These are phyloP conservation scores for Penicillium sp. DNA, from an alignment of 2,329 filamentous ascomycete genomes.

Conservation along the genomic window DNA sequence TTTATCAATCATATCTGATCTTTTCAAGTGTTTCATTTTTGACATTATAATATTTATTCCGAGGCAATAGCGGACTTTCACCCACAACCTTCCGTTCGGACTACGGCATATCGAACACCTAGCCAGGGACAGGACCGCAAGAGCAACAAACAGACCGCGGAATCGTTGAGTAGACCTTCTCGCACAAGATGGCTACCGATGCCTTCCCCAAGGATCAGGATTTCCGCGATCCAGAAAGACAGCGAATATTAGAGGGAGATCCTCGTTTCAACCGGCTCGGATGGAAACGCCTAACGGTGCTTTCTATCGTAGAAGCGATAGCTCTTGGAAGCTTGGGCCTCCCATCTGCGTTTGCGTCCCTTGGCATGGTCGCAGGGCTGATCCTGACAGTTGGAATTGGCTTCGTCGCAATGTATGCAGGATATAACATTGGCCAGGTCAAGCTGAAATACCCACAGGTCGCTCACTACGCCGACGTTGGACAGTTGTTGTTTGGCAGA, in stretches of 20 bases:
- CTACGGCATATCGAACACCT: too few relatives aligned
- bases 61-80: too few relatives aligned
- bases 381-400: conserved; percentile 44
- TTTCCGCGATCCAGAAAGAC: neutral
- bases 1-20: conserved; percentile 8
- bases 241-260: neutral
- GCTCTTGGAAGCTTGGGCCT: conserved; percentile 11
- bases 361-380: conserved; percentile 51
- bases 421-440: conserved; percentile 16
- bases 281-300: conserved; percentile 13
- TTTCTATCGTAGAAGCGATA: conserved; percentile 16
- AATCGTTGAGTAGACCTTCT: neutral
- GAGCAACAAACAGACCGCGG: neutral
- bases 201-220: neutral
- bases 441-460: conserved; percentile 18
- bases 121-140: neutral
- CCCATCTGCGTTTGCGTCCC: conserved; percentile 42
- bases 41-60: neutral
- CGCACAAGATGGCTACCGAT: neutral
- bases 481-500: conserved; percentile 10
- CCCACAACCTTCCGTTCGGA: too few relatives aligned
- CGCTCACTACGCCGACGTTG: conserved; percentile 18
- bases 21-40: neutral
- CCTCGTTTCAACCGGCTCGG: conserved; percentile 8
- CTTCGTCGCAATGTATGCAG: conserved; percentile 41